Base-by-base conservation (phyloP, 2,329 filamentous ascomycete genomes). In the Colletotrichum sp. region DNA sequence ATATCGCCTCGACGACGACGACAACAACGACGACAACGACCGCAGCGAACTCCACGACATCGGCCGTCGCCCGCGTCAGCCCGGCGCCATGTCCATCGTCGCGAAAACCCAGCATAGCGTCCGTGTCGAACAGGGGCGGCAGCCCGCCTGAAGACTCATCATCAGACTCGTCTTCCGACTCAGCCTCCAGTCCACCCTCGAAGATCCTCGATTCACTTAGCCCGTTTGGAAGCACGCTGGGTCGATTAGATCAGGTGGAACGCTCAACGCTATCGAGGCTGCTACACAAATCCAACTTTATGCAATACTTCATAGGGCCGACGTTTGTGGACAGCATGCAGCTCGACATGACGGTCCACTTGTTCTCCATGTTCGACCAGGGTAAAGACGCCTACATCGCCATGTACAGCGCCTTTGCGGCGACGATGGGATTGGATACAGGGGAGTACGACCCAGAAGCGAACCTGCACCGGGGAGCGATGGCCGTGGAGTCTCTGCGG, bases 241-340 rank as follows among this genome's bases (percentile, higher is more conserved):
- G 73, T 48, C 69, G 69, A 5, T 18, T 75, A 30, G 34, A 64
- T 2, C 32, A 48, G 12, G 58, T 65, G 4, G 73, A 75, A 24
- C 64, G 73, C 4, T 68, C 21, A 9, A 32, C 73, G 32, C 21
- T 75, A 7, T 75, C 73, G 16, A 32, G 69, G 38, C 64, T 75
- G 28, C 34, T 75, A 38, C 73, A 75, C 57, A 75, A 75, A 55
- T 36, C 73, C 43, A 75, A 75, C 64, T 75, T 75, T 2, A 75
- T 75, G 73, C 64, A 75, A 48, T 75, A 75, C 34, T 75, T 75
- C 58, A 73, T 75, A 13, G 43, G 69, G 1, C 73, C 73, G 26
- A 60, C 70, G 7, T 75, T 75, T n/a, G 73, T 75, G 61, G 73
- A 75, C 69, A 73, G 43, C 43, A 75, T 75, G 73, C 73, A 75